phyloP scores from a whole-genome alignment of 352 stramenopile species.

The Phytophthora sp. region DNA sequence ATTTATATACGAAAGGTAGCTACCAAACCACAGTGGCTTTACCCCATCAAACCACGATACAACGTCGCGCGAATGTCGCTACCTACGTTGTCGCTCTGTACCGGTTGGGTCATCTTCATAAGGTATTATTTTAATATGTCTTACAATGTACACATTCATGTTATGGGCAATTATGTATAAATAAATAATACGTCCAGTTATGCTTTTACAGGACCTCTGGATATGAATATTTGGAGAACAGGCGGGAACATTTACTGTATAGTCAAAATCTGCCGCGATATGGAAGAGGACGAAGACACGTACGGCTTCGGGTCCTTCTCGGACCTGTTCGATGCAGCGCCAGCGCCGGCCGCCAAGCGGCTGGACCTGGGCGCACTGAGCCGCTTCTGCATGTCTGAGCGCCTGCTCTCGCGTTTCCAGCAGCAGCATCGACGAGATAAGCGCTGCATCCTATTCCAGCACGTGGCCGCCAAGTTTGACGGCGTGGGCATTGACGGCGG shows the following conservation, averaged over 20 bases:
- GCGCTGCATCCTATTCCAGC: conserved; percentile 41
- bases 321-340: conserved; percentile 48
- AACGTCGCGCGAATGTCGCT: too few species aligned
- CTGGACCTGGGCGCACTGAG: conserved; percentile 49
- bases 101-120: too few species aligned
- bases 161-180: too few species aligned
- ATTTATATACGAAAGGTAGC: too few species aligned
- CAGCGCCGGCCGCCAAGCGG: conserved; percentile 14
- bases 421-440: conserved; percentile 23
- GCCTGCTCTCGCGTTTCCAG: conserved; percentile 46
- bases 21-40: too few species aligned
- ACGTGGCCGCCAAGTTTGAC: conserved; percentile 60
- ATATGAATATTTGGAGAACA: too few species aligned
- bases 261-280: conserved; percentile 3
- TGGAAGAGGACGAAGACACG: conserved; percentile 70
- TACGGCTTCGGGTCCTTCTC: conserved; percentile 77
- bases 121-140: too few species aligned
- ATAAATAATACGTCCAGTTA: too few species aligned
- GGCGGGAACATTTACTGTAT: conserved; percentile 1
- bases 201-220: too few species aligned
- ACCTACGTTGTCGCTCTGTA: too few species aligned
- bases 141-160: too few species aligned
- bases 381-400: conserved; percentile 59
- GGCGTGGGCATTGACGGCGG: conserved; percentile 56
- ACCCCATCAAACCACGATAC: too few species aligned